These are phyloP conservation scores for Scenedesmus sp. DNA, from an alignment of 163 green algal species.

Conservation along the genomic window DNA sequence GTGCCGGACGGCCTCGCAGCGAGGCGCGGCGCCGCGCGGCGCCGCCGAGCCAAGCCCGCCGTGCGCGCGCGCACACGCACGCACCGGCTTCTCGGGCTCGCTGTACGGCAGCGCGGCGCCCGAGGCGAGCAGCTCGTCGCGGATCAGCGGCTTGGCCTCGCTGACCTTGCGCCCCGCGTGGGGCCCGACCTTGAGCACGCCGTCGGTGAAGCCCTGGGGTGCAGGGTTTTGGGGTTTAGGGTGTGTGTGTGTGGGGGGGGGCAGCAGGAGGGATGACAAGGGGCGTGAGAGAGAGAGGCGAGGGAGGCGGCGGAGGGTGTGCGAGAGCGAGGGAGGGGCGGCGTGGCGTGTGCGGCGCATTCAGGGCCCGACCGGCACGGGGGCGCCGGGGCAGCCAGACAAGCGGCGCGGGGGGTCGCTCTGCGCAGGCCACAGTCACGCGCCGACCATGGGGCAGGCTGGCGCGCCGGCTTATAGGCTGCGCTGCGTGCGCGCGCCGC, in stretches of 20 bases:
- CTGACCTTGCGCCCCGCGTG: conserved; percentile 88
- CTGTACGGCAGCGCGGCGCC: conserved; percentile 88
- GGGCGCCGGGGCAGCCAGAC: conserved; percentile 29
- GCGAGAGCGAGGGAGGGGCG: too few relatives aligned
- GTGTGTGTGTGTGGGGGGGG: background rate
- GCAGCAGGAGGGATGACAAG: background rate
- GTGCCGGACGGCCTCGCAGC: too few relatives aligned
- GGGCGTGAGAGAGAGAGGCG: background rate
- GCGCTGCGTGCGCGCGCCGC: too few relatives aligned
- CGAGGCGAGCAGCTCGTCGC: conserved; percentile 77
- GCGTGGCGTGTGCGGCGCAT: conserved; percentile 6
- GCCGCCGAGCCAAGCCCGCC: too few relatives aligned
- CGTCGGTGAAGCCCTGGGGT: conserved; percentile 92
- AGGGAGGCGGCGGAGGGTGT: too few relatives aligned
- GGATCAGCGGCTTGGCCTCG: conserved; percentile 93
- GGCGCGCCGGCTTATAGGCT: conserved; percentile 47
- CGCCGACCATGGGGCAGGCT: conserved; percentile 38
- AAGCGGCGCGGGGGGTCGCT: conserved; percentile 14
- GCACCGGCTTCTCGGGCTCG: conserved; percentile 81
- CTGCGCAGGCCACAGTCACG: conserved; percentile 40
- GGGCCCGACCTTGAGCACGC: conserved; percentile 89
- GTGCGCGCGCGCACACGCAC: too few relatives aligned
- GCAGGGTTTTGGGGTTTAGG: background rate
- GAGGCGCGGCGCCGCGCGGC: too few relatives aligned
- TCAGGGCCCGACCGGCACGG: conserved; percentile 25